These are phyloP conservation scores for Emmonsiellopsis sp. DNA, from an alignment of 2,329 filamentous ascomycete species.

Conservation along the genomic window DNA sequence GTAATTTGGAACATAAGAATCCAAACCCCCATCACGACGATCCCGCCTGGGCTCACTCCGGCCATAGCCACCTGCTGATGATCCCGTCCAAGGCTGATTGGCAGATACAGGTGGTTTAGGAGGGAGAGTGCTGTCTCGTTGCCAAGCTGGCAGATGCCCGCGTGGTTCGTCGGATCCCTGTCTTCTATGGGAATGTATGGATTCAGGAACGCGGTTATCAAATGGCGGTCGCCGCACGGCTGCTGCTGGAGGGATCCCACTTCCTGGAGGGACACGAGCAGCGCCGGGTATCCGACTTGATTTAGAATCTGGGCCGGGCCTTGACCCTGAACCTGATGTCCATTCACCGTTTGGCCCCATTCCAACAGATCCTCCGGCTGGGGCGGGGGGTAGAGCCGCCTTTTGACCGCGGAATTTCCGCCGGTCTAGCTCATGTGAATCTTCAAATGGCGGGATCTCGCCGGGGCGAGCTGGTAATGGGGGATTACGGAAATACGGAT, in stretches of 20 bases:
- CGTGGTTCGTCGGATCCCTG: slow-evolving; percentile 15
- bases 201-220: slow-evolving; percentile 17
- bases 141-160: slow-evolving; percentile 17
- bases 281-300: slow-evolving; percentile 27
- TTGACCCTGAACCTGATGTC: slow-evolving; percentile 25
- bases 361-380: slow-evolving; percentile 82
- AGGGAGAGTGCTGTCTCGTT: slow-evolving; percentile 25
- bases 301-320: slow-evolving; percentile 20
- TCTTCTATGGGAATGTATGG: slow-evolving; percentile 11
- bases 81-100: slow-evolving; percentile 20
- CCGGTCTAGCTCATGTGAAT: slow-evolving; percentile 93
- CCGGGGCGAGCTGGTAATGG: slow-evolving; percentile 73
- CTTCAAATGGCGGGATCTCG: slow-evolving; percentile 84
- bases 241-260: slow-evolving; percentile 14
- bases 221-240: slow-evolving; percentile 18
- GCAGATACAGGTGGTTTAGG: slow-evolving; percentile 26
- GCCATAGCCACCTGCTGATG: slow-evolving; percentile 14
- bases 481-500: slow-evolving; percentile 75
- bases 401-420: slow-evolving; percentile 86
- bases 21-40: slow-evolving; percentile 18
- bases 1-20: slow-evolving; percentile 31
- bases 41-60: slow-evolving; percentile 23
- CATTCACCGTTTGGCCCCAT: slow-evolving; percentile 54
- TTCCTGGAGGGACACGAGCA: slow-evolving; percentile 21
- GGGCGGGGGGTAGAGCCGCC: slow-evolving; percentile 75